Conservation (phyloP, 2,329 filamentous ascomycete genomes). For the Fusarium nodosum region DNA sequence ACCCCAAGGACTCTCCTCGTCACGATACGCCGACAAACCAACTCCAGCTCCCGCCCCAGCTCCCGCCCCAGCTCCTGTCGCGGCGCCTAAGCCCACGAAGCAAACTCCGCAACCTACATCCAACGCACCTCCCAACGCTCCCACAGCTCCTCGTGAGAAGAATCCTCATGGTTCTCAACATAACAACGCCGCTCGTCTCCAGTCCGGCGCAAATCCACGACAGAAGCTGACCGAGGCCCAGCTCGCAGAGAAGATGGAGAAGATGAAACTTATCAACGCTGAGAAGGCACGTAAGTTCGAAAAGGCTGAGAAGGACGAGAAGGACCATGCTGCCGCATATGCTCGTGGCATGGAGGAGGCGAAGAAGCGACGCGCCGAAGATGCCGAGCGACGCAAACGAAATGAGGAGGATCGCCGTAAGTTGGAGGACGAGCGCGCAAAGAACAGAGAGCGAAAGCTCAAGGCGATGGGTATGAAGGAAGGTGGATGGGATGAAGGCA, state of each 20-base stretch:
- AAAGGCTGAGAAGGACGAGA: slow-evolving; percentile 69
- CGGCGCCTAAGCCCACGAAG: slow-evolving; percentile 32
- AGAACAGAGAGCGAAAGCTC: slow-evolving; percentile 72
- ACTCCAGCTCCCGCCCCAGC: slow-evolving; percentile 1
- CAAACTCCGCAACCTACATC: slow-evolving; percentile 39
- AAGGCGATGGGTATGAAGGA: slow-evolving; percentile 69
- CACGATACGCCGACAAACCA: slow-evolving; percentile 54
- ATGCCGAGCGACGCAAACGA: slow-evolving; percentile 65
- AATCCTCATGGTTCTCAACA: slow-evolving; percentile 44
- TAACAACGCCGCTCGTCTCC: slow-evolving; percentile 60
- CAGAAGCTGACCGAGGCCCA: slow-evolving; percentile 72
- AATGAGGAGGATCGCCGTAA: slow-evolving; percentile 66
- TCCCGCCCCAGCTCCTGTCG: background rate
- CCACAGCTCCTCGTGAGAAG: slow-evolving; percentile 51
- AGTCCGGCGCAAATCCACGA: slow-evolving; percentile 70
- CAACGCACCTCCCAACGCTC: slow-evolving; percentile 52
- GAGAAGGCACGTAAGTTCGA: slow-evolving; percentile 72
- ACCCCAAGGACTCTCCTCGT: slow-evolving; percentile 48
- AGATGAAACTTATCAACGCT: slow-evolving; percentile 70
- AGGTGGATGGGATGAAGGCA: slow-evolving; percentile 71
- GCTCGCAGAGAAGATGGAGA: slow-evolving; percentile 70
- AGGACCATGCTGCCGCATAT: slow-evolving; percentile 67
- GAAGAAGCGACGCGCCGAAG: slow-evolving; percentile 64
- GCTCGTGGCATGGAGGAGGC: slow-evolving; percentile 70
- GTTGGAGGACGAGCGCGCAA: slow-evolving; percentile 71